Evolutionary conservation across 495 filamentous ascomycete species (phyloP), one percentile per base, ranked within the genome.

Genomic region (Aspergillus ostianus): DNA sequence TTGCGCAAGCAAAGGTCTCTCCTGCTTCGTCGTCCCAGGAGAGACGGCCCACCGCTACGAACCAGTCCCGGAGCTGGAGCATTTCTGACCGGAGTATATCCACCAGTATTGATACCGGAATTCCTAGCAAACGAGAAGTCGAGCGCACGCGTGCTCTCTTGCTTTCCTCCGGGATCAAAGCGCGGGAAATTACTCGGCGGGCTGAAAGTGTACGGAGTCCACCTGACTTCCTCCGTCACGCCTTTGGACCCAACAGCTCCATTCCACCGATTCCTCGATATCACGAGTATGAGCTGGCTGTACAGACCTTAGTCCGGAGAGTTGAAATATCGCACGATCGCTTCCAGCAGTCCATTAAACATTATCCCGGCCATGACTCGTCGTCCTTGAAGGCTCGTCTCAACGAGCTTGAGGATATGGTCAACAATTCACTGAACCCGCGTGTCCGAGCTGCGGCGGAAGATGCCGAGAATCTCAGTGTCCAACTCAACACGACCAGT

Each of bases 91-190:
- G 80, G 61, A 79, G 71, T 52, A 59, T 80, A 10, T 70, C 74
- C 17, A 70, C 63, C 20, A 73, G 69, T 1, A 65, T 70, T 15
- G 73, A 75, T 46, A 66, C 55, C 6, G 72, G 72, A 12, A 63
- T 79, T 0, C 70, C 73, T 10, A 66, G 67, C 36, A 85, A 84
- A 60, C 81, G 82, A 13, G 92, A 96, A 64, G 82, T 94, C 19
- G 90, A 89, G 53, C 85, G 90, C 46, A 82, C 89, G 3, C 79
- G 84, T 55, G 83, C 91, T 2, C 78, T 95, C 0, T 82, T 96
- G 27, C 78, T 96, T 32, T 90, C 87, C 58, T 88, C 90, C 0
- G 92, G 92, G 48, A 86, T 96, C 69, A 93, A 93, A 71, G 92
- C 92, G 0, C 83, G 85, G 60, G 90, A 92, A 65, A 89, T 96